Evolutionary conservation across 1,284 basidiomycete species (phyloP).

Genomic region (Ceratobasidium theobromae): DNA sequence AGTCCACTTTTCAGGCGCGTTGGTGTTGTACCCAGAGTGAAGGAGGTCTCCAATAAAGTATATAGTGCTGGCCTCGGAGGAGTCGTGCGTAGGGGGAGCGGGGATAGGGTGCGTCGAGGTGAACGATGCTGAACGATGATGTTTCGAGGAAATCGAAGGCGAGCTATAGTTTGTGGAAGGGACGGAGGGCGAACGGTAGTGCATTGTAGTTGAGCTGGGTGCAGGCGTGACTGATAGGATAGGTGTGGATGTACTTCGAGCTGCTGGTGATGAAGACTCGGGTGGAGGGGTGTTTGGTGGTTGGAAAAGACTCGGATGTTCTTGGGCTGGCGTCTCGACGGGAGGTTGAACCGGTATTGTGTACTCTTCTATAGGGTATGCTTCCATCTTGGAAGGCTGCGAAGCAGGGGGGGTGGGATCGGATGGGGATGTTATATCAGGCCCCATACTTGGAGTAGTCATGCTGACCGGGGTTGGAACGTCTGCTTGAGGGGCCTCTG

Average conservation of each 20-base stretch:
- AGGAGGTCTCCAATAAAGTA: slow-evolving; percentile 27
- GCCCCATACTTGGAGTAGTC: no score
- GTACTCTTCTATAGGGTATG: background rate
- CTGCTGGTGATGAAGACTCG: background rate
- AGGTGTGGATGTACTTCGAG: background rate
- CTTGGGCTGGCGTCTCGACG: slow-evolving; percentile 11
- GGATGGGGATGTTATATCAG: background rate
- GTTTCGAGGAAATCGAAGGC: background rate
- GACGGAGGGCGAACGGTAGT: no score
- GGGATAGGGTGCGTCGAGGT: background rate
- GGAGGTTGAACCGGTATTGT: background rate
- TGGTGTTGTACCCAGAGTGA: slow-evolving; percentile 14
- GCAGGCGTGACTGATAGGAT: background rate
- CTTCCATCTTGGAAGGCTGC: background rate
- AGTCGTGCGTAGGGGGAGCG: background rate
- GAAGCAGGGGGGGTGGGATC: background rate
- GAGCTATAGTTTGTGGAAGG: background rate
- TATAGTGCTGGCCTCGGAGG: slow-evolving; percentile 7
- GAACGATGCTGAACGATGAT: slow-evolving; percentile 3
- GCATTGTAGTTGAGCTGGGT: background rate
- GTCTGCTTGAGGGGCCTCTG: no score
- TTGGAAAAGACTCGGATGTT: no score
- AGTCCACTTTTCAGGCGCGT: slow-evolving; percentile 9
- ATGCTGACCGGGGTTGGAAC: no score
- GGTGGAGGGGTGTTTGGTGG: background rate